Conservation (phyloP, 1,139 yeast genomes). For the Hanseniaspora uvarum region DNA sequence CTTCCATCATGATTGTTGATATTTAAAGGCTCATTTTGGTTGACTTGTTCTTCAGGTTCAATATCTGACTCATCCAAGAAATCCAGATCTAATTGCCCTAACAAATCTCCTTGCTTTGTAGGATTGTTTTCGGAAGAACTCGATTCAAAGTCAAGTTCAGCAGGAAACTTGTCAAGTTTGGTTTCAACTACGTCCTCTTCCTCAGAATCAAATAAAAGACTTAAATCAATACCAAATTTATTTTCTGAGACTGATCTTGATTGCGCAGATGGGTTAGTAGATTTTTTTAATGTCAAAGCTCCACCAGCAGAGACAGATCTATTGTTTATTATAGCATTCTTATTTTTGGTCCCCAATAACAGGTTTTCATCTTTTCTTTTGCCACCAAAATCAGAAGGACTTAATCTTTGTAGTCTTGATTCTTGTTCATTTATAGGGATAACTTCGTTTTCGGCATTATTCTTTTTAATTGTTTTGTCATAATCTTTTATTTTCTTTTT, state of each 20-base stretch:
- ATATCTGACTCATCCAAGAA: background rate
- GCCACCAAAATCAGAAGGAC: background rate
- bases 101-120: background rate
- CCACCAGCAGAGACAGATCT: conserved; percentile 6
- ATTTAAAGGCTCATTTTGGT: background rate
- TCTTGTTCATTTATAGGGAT: background rate
- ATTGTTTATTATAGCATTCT: background rate
- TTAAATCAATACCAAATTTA: background rate
- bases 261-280: background rate
- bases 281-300: background rate
- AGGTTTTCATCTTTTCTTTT: background rate
- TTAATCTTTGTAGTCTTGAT: background rate
- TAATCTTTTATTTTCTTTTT: background rate
- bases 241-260: background rate
- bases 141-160: background rate
- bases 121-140: background rate
- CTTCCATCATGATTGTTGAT: background rate
- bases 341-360: background rate
- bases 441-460: background rate
- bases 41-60: background rate
- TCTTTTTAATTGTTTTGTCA: background rate
- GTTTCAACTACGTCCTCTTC: background rate
- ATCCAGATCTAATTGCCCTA: conserved; percentile 1
- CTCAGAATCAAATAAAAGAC: conserved; percentile 2
- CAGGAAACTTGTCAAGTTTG: background rate